These are phyloP conservation scores for Casuarina cunninghamiana DNA, from an alignment of 306 rosid species.

Conservation along the genomic window DNA sequence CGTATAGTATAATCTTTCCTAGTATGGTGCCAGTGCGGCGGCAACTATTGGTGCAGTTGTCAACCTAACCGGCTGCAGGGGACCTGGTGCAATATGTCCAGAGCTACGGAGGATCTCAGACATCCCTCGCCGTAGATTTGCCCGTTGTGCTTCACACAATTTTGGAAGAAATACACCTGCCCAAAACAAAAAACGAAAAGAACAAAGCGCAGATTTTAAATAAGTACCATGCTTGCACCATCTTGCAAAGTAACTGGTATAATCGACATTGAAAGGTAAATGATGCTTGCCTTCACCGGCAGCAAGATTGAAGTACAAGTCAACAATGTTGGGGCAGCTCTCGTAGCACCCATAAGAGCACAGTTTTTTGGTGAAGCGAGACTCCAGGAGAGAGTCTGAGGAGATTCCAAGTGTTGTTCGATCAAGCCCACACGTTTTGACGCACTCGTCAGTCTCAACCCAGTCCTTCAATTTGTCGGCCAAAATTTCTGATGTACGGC, in stretches of 20 bases:
- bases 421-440: conserved; percentile 69
- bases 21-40: conserved; percentile 38
- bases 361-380: conserved; percentile 54
- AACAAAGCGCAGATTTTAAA: neutral
- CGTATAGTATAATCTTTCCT: neutral
- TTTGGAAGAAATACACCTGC: conserved; percentile 88
- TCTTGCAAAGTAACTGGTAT: too few relatives aligned
- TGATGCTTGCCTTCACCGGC: conserved; percentile 71
- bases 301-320: conserved; percentile 81
- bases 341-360: conserved; percentile 73
- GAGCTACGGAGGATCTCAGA: conserved; percentile 72
- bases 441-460: conserved; percentile 61
- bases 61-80: conserved; percentile 34
- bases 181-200: too few relatives aligned
- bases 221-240: neutral
- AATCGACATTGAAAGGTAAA: too few relatives aligned
- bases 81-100: conserved; percentile 66
- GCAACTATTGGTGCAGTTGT: conserved; percentile 24
- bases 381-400: conserved; percentile 67
- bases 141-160: conserved; percentile 62
- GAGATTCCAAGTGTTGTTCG: conserved; percentile 70
- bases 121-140: conserved; percentile 53
- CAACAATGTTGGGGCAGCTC: conserved; percentile 68
- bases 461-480: conserved; percentile 63
- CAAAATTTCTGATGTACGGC: conserved; percentile 69